These are phyloP conservation scores for Aspergillus indologenus DNA, from an alignment of 495 filamentous ascomycete species.

Conservation along the genomic window DNA sequence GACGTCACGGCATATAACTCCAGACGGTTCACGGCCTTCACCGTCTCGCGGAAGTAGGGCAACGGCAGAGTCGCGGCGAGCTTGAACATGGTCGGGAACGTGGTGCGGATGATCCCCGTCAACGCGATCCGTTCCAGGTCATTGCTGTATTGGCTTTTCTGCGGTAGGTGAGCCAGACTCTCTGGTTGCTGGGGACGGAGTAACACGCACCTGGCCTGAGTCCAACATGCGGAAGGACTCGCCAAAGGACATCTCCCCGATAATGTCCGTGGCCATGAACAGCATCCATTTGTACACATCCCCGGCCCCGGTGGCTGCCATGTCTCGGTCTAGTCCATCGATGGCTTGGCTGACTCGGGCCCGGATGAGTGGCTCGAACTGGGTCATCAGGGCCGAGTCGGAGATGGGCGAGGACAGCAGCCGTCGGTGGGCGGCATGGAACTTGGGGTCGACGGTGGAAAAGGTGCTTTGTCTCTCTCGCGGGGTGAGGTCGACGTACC, in stretches of 20 bases:
- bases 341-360: slow-evolving; percentile 30
- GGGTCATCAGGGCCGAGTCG: slow-evolving; percentile 26
- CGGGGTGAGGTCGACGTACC: slow-evolving; percentile 18
- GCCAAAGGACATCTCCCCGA: slow-evolving; percentile 55
- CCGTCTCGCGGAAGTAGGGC: slow-evolving; percentile 8
- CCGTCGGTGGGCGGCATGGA: slow-evolving; percentile 28
- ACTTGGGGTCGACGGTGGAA: slow-evolving; percentile 26
- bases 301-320: slow-evolving; percentile 22
- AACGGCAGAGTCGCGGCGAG: slow-evolving; percentile 13
- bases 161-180: not conserved
- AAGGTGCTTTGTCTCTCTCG: slow-evolving; percentile 26
- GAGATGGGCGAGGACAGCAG: slow-evolving; percentile 38
- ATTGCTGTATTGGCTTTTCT: slow-evolving; percentile 43
- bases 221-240: slow-evolving; percentile 56
- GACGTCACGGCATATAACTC: slow-evolving; percentile 34
- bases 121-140: slow-evolving; percentile 32
- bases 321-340: slow-evolving; percentile 32
- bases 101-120: slow-evolving; percentile 30
- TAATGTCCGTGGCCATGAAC: slow-evolving; percentile 56
- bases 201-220: slow-evolving; percentile 34
- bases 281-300: slow-evolving; percentile 58
- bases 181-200: not conserved
- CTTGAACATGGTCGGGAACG: slow-evolving; percentile 32
- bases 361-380: slow-evolving; percentile 30
- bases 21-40: slow-evolving; percentile 13